phyloP scores from a whole-genome alignment of 805 yeast species.

The Tetrapisispora iriomotensis region DNA sequence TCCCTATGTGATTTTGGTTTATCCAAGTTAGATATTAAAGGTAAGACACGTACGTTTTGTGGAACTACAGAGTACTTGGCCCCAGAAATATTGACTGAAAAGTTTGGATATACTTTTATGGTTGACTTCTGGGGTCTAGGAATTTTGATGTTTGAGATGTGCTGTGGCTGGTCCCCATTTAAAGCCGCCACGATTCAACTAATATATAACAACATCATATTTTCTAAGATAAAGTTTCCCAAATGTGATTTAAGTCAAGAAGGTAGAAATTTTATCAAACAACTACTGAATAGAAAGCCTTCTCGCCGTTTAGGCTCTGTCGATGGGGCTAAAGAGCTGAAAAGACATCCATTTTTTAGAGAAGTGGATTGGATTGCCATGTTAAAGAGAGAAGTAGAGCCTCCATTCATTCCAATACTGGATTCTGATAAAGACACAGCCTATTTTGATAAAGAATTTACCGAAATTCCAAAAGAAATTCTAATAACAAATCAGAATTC shows the following conservation, averaged over 20 bases:
- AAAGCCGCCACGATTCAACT: conserved; percentile 96
- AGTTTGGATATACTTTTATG: conserved; percentile 96
- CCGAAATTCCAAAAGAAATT: conserved; percentile 77
- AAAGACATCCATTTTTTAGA: conserved; percentile 82
- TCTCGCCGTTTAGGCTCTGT: conserved; percentile 85
- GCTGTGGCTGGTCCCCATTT: conserved; percentile 99
- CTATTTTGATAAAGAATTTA: conserved; percentile 95
- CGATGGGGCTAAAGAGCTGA: conserved; percentile 85
- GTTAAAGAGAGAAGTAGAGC: conserved; percentile 73
- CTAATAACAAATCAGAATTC: conserved; percentile 40
- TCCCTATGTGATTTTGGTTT: conserved; percentile 96
- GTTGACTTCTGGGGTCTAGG: conserved; percentile 99
- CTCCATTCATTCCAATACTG: conserved; percentile 93
- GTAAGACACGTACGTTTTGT: conserved; percentile 91
- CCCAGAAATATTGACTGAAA: conserved; percentile 91
- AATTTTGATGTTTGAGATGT: conserved; percentile 94
- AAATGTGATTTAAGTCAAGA: conserved; percentile 86
- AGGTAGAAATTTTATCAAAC: conserved; percentile 92
- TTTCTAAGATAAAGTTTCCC: conserved; percentile 95
- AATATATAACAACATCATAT: conserved; percentile 97
- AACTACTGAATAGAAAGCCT: conserved; percentile 89
- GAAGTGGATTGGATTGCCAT: conserved; percentile 87
- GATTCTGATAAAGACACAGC: conserved; percentile 87
- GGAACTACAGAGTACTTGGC: conserved; percentile 98
- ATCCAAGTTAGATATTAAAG: conserved; percentile 83